Conservation (phyloP, 2,329 filamentous ascomycete genomes). For the Lachnellula occidentalis region DNA sequence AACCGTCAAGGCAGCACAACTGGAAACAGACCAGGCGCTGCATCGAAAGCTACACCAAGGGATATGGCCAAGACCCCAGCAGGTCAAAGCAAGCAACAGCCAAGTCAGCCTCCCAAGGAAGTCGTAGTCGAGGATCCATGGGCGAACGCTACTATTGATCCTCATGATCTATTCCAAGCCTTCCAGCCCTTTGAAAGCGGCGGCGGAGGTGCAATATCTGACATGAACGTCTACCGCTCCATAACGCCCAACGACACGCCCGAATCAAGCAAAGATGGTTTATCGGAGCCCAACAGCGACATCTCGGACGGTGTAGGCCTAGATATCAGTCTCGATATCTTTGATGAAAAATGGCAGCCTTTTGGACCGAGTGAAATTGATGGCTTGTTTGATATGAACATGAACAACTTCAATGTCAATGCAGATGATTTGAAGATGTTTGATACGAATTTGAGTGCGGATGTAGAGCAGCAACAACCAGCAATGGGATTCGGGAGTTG, state of each 20-base stretch:
- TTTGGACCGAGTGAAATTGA: conserved; percentile 39
- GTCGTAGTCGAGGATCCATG: conserved; percentile 26
- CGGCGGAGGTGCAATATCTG: conserved; percentile 45
- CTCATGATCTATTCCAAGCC: conserved; percentile 42
- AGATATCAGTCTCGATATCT: conserved; percentile 44
- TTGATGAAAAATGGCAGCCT: conserved; percentile 39
- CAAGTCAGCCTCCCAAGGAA: conserved; percentile 26
- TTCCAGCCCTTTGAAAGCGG: conserved; percentile 38
- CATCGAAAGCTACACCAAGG: conserved; percentile 18
- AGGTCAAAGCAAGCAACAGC: conserved; percentile 22
- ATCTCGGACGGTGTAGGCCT: conserved; percentile 50
- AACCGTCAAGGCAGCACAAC: conserved; percentile 43
- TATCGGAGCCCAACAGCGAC: conserved; percentile 57
- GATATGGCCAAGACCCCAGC: conserved; percentile 19
- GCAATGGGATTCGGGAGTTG: conserved; percentile 33
- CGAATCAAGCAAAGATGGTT: conserved; percentile 56
- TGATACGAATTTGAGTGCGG: conserved; percentile 17
- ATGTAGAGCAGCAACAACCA: conserved; percentile 23
- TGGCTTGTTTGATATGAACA: conserved; percentile 34
- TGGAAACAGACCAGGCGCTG: conserved; percentile 34
- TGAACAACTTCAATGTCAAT: conserved; percentile 34
- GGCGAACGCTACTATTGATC: conserved; percentile 47
- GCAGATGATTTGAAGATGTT: conserved; percentile 19
- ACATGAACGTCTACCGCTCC: conserved; percentile 49
- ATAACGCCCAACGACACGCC: conserved; percentile 59